These are phyloP conservation scores for Cadophora sp. DNA, from an alignment of 2,329 filamentous ascomycete genomes.

Conservation along the genomic window DNA sequence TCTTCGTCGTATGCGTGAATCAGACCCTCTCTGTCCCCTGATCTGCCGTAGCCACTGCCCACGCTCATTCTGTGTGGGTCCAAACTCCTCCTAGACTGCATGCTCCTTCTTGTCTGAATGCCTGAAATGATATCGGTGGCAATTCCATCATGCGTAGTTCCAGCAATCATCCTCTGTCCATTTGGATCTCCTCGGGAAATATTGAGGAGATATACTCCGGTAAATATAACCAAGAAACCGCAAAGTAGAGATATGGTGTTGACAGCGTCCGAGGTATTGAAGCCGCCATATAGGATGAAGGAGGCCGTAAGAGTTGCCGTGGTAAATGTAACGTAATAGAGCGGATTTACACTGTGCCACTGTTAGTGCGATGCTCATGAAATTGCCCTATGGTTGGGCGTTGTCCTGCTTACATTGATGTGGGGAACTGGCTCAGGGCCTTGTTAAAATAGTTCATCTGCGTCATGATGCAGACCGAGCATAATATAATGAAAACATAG, in stretches of 20 bases:
- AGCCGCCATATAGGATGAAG: conserved; percentile 94
- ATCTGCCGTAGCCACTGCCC: conserved; percentile 63
- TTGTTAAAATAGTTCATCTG: conserved; percentile 99
- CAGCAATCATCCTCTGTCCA: conserved; percentile 70
- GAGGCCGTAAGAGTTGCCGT: conserved; percentile 93
- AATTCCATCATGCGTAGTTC: conserved; percentile 73
- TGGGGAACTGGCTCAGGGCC: conserved; percentile 93
- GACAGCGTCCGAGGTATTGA: conserved; percentile 91
- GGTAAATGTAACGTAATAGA: conserved; percentile 97
- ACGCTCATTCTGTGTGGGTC: conserved; percentile 65
- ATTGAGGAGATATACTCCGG: conserved; percentile 93
- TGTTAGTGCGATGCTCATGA: conserved; percentile 22
- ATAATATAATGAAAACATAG: conserved; percentile 96
- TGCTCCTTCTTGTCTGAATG: conserved; percentile 88
- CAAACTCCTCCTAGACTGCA: conserved; percentile 85
- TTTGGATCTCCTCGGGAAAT: conserved; percentile 92
- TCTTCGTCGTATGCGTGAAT: conserved; percentile 93
- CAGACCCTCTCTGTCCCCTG: conserved; percentile 77
- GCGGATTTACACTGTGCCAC: conserved; percentile 66
- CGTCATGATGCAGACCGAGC: conserved; percentile 90
- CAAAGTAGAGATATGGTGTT: conserved; percentile 92
- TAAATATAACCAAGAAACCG: conserved; percentile 94
- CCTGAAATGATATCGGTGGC: conserved; percentile 92
- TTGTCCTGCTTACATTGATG: conserved; percentile 79
- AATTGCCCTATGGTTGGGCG: not conserved